Percentiles rank a stretch among this genome's conserved stretches.
Evolutionary conservation across 2,329 filamentous ascomycete genomes (phyloP).

Genomic region (Claviceps pazoutovae): DNA sequence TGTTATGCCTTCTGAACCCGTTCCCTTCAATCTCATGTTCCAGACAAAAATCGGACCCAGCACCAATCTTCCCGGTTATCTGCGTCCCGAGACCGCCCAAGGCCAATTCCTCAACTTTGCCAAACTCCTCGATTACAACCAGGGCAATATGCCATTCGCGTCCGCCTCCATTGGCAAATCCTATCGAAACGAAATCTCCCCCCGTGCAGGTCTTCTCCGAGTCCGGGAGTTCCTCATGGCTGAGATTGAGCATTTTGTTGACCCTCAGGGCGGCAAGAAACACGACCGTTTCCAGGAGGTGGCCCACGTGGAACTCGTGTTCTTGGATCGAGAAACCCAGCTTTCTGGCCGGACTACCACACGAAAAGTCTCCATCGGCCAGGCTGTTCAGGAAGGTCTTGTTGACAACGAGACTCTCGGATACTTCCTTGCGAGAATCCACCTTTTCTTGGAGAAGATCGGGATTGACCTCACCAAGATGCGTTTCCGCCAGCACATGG

Average conservation of each 20-base stretch:
- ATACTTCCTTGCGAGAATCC: constrained; percentile 91
- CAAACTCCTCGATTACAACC: constrained; percentile 93
- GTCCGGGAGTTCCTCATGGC: constrained; percentile 98
- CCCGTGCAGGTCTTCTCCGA: constrained; percentile 75
- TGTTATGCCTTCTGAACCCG: constrained; percentile 62
- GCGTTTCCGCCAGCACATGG: constrained; percentile 95
- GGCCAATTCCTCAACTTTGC: constrained; percentile 96
- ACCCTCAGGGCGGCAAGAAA: constrained; percentile 89
- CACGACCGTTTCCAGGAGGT: constrained; percentile 80
- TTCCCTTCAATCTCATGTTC: constrained; percentile 98
- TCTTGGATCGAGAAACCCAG: constrained; percentile 77
- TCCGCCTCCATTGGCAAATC: constrained; percentile 96
- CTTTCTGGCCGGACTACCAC: constrained; percentile 70
- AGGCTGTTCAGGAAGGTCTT: constrained; percentile 68
- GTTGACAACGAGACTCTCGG: constrained; percentile 97
- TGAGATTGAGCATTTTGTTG: constrained; percentile 97
- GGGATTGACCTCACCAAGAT: constrained; percentile 80
- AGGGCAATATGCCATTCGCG: constrained; percentile 88
- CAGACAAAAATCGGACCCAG: constrained; percentile 88
- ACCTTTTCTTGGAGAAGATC: constrained; percentile 77
- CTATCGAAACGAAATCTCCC: constrained; percentile 96
- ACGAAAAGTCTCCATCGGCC: constrained; percentile 61
- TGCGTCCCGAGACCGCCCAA: constrained; percentile 91
- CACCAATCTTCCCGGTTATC: constrained; percentile 70
- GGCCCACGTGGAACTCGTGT: constrained; percentile 65